phyloP scores from a whole-genome alignment of 1,139 yeast genomes.

The Geotrichum australiense region DNA sequence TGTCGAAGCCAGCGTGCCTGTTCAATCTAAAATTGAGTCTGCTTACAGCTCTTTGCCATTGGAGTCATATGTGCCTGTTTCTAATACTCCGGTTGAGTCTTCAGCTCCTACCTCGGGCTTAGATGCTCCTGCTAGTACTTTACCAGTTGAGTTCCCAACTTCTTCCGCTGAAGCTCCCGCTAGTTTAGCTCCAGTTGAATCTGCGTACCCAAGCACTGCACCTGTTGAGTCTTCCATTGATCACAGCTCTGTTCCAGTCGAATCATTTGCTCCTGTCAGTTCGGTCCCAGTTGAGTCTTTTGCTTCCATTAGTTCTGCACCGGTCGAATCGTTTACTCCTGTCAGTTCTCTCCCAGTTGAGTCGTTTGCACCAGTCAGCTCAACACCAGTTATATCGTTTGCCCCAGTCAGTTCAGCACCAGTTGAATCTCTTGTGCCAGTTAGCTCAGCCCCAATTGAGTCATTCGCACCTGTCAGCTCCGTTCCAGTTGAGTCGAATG shows the following conservation, averaged over 20 bases:
- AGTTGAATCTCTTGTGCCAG: neutral
- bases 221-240: neutral
- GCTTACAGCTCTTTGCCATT: too few species aligned
- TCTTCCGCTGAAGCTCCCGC: constrained; percentile 4
- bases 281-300: constrained; percentile 6
- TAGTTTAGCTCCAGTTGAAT: neutral
- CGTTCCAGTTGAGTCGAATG: constrained; percentile 3
- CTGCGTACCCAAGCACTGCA: neutral
- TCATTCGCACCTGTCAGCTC: constrained; percentile 4
- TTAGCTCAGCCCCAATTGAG: neutral
- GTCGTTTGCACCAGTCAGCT: neutral
- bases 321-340: neutral
- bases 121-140: neutral
- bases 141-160: neutral
- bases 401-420: neutral
- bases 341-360: neutral
- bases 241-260: neutral
- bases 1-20: neutral
- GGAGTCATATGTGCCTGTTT: constrained; percentile 3
- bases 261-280: constrained; percentile 3
- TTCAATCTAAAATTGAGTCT: too few species aligned
- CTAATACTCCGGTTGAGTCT: constrained; percentile 1
- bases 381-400: neutral
- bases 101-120: neutral
- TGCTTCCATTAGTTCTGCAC: neutral